These are phyloP conservation scores for Apiospora rasikravindrae DNA, from an alignment of 2,329 filamentous ascomycete genomes.

Conservation along the genomic window DNA sequence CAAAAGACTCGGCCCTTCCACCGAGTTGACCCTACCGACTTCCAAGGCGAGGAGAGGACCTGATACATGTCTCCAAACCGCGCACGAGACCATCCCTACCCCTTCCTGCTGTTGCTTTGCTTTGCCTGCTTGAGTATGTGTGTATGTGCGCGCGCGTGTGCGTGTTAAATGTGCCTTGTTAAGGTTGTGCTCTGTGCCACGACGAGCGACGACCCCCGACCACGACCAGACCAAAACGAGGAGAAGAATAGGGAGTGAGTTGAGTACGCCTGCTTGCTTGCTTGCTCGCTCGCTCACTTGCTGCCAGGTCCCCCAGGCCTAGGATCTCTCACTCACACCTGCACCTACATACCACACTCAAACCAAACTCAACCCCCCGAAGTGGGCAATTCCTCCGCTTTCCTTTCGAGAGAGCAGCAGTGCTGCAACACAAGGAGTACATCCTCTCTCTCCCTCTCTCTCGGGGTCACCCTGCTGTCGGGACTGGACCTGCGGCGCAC, in stretches of 20 bases:
- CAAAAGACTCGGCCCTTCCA: not conserved
- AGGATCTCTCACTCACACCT: constrained; percentile 12
- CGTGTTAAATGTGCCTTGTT: constrained; percentile 12
- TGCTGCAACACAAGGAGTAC: constrained; percentile 4
- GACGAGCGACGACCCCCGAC: not conserved
- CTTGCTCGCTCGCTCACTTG: too few relatives aligned
- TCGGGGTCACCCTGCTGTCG: constrained; percentile 9
- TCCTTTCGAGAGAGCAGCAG: not conserved
- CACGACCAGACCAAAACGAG: not conserved
- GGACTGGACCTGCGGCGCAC: constrained; percentile 18
- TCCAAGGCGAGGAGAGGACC: constrained; percentile 14
- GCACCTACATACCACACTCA: not conserved
- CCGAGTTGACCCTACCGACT: not conserved
- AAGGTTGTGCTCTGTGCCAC: constrained; percentile 14
- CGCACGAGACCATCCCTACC: constrained; percentile 18
- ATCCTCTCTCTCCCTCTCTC: not conserved
- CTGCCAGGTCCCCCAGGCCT: not conserved
- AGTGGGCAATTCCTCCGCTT: constrained; percentile 2
- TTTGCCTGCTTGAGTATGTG: not conserved
- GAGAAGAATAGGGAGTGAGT: not conserved
- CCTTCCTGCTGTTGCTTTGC: constrained; percentile 1
- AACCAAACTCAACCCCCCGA: not conserved
- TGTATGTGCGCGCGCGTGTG: not conserved
- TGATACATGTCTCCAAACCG: constrained; percentile 18
- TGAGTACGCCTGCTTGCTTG: too few relatives aligned